A percentile compares a stretch with the other conserved stretches of the same genome.
Evolutionary conservation across 192 early-diverging fungal species (phyloP).

Genomic region (Mortierella claussenii): DNA sequence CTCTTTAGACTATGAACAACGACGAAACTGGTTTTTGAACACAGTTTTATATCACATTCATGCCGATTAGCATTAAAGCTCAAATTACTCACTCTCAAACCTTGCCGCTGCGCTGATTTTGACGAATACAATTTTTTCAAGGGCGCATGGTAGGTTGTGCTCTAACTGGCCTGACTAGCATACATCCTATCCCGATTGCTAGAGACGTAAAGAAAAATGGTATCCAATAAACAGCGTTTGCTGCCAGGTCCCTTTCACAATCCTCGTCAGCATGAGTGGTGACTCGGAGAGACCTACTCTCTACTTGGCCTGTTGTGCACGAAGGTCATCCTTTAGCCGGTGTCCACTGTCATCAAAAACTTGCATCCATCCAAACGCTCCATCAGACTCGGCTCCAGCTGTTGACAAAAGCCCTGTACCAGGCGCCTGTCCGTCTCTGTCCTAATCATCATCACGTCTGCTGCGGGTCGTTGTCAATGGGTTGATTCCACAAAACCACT

Average conservation of each 20-base stretch:
- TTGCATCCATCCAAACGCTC: neutral
- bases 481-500: neutral
- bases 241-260: neutral
- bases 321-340: neutral
- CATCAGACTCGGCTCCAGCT: neutral
- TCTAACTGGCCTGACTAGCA: too few species aligned
- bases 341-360: neutral
- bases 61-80: neutral
- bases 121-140: too few species aligned
- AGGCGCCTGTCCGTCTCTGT: neutral
- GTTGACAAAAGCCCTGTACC: neutral
- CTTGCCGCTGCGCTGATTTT: too few species aligned
- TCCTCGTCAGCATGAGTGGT: neutral
- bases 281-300: neutral
- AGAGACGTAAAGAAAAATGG: too few species aligned
- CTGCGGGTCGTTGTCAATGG: neutral
- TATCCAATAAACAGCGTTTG: neutral
- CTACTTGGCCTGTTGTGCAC: neutral
- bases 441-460: neutral
- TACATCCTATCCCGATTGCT: too few species aligned
- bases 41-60: neutral
- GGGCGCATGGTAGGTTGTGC: too few species aligned
- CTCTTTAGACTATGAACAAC: too few species aligned
- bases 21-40: too few species aligned
- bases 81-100: too few species aligned